Percentiles rank a stretch among this genome's conserved stretches.
Conservation (phyloP, 148 eudicot species). For the Linanthus parryae region DNA sequence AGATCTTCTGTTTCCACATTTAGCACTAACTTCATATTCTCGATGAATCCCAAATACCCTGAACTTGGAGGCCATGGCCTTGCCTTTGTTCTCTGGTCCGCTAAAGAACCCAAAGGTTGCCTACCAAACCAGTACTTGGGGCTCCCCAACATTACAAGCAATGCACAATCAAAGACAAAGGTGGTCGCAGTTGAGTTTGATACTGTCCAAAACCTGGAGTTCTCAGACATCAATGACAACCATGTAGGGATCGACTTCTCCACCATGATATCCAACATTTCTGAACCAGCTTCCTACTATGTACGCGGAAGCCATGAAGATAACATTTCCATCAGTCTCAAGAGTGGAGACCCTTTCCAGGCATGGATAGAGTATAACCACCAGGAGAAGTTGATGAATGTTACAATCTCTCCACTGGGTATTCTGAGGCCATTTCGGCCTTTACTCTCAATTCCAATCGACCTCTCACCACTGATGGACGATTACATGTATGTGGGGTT, state of each 20-base stretch:
- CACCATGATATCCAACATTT: slow-evolving; percentile 14
- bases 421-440: slow-evolving; percentile 7
- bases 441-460: slow-evolving; percentile 7
- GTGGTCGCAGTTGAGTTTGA: slow-evolving; percentile 13
- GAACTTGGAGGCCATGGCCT: slow-evolving; percentile 17
- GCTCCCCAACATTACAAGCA: slow-evolving; percentile 8
- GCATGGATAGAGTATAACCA: slow-evolving; percentile 10
- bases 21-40: slow-evolving; percentile 12
- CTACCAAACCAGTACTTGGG: slow-evolving; percentile 14
- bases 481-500: slow-evolving; percentile 10
- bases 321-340: slow-evolving; percentile 10
- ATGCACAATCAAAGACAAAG: not conserved
- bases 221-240: slow-evolving; percentile 17
- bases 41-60: slow-evolving; percentile 15
- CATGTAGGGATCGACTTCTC: slow-evolving; percentile 15
- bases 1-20: slow-evolving; percentile 2
- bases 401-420: slow-evolving; percentile 13
- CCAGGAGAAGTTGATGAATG: slow-evolving; percentile 5
- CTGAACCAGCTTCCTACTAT: slow-evolving; percentile 13
- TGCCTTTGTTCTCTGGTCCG: slow-evolving; percentile 7
- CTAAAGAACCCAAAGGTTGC: slow-evolving; percentile 11
- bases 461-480: slow-evolving; percentile 9
- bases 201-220: slow-evolving; percentile 6
- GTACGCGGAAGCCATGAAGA: not conserved
- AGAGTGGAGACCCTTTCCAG: slow-evolving; percentile 11